Evolutionary conservation across 257 asterid species (phyloP).

Genomic region (Rubia yunnanensis): DNA sequence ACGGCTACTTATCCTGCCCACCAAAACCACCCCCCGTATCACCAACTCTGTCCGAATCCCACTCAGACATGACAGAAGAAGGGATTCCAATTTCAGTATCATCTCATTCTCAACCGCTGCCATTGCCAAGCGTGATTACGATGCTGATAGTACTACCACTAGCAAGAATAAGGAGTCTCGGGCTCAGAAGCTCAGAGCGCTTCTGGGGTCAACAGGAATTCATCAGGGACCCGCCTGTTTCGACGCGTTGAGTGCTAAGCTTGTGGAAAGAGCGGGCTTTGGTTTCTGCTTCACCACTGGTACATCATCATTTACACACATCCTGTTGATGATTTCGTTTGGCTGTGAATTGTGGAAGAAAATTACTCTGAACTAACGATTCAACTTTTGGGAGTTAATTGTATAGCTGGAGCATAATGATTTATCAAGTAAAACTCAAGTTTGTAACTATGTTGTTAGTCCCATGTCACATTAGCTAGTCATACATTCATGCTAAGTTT

Average conservation of each 20-base stretch:
- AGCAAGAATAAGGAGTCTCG: slow-evolving; percentile 18
- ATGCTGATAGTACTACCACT: neutral
- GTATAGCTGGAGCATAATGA: neutral
- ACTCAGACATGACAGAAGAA: neutral
- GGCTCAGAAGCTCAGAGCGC: slow-evolving; percentile 46
- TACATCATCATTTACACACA: slow-evolving; percentile 6
- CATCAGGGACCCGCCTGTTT: slow-evolving; percentile 95
- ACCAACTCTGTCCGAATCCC: slow-evolving; percentile 2
- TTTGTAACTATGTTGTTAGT: too few relatives aligned
- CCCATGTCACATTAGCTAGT: too few relatives aligned
- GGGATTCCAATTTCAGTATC: neutral
- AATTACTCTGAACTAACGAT: too few relatives aligned
- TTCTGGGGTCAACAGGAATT: slow-evolving; percentile 59
- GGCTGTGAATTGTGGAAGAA: neutral
- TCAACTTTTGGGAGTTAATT: neutral
- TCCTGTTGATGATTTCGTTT: neutral
- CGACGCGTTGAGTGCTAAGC: slow-evolving; percentile 88
- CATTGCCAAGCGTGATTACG: neutral
- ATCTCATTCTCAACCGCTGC: neutral
- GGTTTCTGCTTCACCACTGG: slow-evolving; percentile 88
- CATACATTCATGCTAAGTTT: slow-evolving; percentile 1
- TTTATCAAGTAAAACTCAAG: neutral
- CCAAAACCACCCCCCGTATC: neutral
- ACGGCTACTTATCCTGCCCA: slow-evolving; percentile 11
- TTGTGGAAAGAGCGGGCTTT: slow-evolving; percentile 80